Conservation (phyloP, 805 yeast genomes). For the Candida broadrunensis region DNA sequence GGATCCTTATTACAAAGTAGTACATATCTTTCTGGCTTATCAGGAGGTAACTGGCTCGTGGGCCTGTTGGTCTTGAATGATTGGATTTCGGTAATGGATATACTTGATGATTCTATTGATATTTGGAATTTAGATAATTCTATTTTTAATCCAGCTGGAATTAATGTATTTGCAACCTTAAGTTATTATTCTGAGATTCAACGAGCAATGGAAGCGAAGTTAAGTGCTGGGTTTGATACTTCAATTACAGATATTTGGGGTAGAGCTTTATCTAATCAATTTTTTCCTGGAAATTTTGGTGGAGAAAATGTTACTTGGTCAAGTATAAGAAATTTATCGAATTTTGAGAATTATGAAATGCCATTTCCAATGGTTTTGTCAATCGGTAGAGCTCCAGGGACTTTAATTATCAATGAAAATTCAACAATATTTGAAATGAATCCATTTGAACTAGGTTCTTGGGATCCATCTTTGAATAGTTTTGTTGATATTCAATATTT, state of each 20-base stretch:
- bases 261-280: conserved; percentile 31
- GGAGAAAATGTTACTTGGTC: conserved; percentile 32
- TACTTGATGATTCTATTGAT: conserved; percentile 17
- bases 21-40: conserved; percentile 36
- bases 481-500: conserved; percentile 28
- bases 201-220: conserved; percentile 22
- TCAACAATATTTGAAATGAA: conserved; percentile 54
- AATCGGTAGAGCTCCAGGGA: conserved; percentile 65
- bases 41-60: conserved; percentile 42
- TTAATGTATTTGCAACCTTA: conserved; percentile 50
- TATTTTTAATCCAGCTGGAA: conserved; percentile 62
- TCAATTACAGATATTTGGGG: conserved; percentile 42
- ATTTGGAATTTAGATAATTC: conserved; percentile 71
- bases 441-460: conserved; percentile 40
- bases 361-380: conserved; percentile 41
- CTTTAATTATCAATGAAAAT: conserved; percentile 53
- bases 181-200: conserved; percentile 42
- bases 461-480: conserved; percentile 36
- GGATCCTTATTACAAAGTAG: conserved; percentile 42
- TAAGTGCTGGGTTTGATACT: conserved; percentile 30
- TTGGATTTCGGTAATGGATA: conserved; percentile 31
- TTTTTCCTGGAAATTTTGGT: conserved; percentile 24
- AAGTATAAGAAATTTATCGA: conserved; percentile 17
- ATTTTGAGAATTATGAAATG: conserved; percentile 28
- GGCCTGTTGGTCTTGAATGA: conserved; percentile 35